Percentiles rank a stretch among this genome's conserved stretches.
These are phyloP conservation scores for Epichloe uncinata DNA, from an alignment of 2,329 filamentous ascomycete species.

Conservation along the genomic window DNA sequence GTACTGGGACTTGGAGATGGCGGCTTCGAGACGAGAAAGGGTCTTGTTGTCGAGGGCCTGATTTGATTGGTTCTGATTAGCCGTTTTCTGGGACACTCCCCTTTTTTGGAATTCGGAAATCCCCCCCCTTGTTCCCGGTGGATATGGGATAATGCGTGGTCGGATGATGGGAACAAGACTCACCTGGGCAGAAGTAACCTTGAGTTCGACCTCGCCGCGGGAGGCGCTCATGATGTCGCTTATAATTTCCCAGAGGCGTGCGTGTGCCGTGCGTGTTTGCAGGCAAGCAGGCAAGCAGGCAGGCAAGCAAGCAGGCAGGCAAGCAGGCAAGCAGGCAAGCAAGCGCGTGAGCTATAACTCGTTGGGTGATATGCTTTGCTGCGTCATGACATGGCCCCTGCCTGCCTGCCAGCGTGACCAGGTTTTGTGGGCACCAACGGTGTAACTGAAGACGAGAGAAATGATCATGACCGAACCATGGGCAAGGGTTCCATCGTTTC, in stretches of 20 bases:
- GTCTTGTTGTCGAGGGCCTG: conserved; percentile 80
- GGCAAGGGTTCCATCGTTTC: conserved; percentile 3
- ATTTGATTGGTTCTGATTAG: not conserved
- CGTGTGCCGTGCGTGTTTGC: not conserved
- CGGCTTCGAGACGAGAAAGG: conserved; percentile 71
- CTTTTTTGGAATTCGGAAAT: not conserved
- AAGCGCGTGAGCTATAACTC: not conserved
- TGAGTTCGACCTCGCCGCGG: conserved; percentile 86
- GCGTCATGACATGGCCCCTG: conserved; percentile 6
- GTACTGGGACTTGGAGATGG: conserved; percentile 80
- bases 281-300: not conserved
- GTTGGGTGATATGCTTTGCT: not conserved
- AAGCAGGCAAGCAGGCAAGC: not conserved
- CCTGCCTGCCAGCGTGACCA: not conserved
- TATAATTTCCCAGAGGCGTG: not conserved
- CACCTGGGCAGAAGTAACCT: conserved; percentile 82
- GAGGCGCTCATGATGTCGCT: conserved; percentile 71
- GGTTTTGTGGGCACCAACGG: conserved; percentile 2
- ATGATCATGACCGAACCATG: conserved; percentile 4
- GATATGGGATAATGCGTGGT: not conserved
- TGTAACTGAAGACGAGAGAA: not conserved
- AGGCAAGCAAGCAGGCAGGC: too few species aligned
- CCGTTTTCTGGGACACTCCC: not conserved
- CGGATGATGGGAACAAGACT: conserved; percentile 26
- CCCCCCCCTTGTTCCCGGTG: not conserved